A percentile compares a stretch with the other conserved stretches of the same genome.
phyloP scores from a whole-genome alignment of 208 protist species.

The Trypanosoma avium region DNA sequence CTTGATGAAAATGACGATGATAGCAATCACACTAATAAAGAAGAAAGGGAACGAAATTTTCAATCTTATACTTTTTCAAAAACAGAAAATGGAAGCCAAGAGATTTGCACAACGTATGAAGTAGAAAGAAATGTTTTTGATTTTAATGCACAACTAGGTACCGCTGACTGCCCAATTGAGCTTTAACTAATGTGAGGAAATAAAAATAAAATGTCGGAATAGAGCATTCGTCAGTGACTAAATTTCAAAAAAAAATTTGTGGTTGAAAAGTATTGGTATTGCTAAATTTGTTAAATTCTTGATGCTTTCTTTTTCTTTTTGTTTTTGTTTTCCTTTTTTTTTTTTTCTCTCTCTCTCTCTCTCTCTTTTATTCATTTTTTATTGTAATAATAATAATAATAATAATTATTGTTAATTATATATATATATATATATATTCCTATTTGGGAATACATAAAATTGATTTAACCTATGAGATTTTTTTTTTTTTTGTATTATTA shows the following conservation, averaged over 20 bases:
- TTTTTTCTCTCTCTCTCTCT: not conserved
- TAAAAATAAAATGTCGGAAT: not conserved
- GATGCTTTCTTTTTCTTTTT: conserved; percentile 5
- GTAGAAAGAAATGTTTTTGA: not conserved
- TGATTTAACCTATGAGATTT: too few species aligned
- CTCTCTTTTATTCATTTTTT: not conserved
- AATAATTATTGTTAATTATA: not conserved
- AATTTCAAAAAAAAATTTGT: not conserved
- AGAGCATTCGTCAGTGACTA: not conserved
- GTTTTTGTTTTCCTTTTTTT: not conserved
- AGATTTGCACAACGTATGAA: not conserved
- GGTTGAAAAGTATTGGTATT: too few species aligned
- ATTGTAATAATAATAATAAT: not conserved
- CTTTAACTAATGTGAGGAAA: conserved; percentile 32
- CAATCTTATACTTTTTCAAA: not conserved
- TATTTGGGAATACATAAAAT: too few species aligned
- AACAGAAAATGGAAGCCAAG: not conserved
- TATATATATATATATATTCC: too few species aligned
- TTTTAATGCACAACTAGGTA: conserved; percentile 26
- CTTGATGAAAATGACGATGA: conserved; percentile 29
- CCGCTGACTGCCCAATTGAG: conserved; percentile 69
- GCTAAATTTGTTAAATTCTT: too few species aligned
- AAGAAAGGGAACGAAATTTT: not conserved
- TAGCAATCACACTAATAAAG: conserved; percentile 3
- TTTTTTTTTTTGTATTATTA: too few species aligned